phyloP scores from a whole-genome alignment of 352 stramenopile species.

The Phytopythium delawarense region DNA sequence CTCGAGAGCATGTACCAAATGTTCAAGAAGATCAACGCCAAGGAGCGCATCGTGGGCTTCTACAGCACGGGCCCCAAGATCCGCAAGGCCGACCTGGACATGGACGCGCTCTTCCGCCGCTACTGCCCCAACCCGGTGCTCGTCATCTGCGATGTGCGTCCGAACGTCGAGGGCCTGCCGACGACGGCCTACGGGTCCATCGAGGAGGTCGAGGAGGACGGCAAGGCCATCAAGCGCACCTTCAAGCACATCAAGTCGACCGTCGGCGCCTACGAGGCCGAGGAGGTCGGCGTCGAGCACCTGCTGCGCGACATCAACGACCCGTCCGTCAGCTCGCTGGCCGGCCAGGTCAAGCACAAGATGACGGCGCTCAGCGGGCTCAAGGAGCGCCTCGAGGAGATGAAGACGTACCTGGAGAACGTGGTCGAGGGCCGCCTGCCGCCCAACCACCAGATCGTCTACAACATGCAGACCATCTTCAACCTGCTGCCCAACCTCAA shows the following conservation, averaged over 20 bases:
- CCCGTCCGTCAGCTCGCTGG: constrained; percentile 97
- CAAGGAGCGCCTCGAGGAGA: constrained; percentile 95
- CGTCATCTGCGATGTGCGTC: constrained; percentile 98
- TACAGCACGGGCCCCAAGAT: constrained; percentile 98
- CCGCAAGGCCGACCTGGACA: constrained; percentile 92
- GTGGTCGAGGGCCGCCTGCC: constrained; percentile 78
- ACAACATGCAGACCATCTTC: constrained; percentile 99
- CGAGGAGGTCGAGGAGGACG: constrained; percentile 95
- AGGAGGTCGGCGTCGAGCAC: constrained; percentile 98
- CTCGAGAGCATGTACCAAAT: constrained; percentile 97
- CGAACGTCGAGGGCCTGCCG: constrained; percentile 94
- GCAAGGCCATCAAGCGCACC: constrained; percentile 94
- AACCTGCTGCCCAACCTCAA: constrained; percentile 99
- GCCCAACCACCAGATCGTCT: constrained; percentile 94
- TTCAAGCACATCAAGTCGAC: constrained; percentile 98
- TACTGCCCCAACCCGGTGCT: constrained; percentile 96
- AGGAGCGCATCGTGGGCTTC: constrained; percentile 98
- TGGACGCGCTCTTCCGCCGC: constrained; percentile 93
- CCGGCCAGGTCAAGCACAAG: constrained; percentile 98
- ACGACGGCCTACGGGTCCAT: constrained; percentile 97
- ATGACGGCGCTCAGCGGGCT: constrained; percentile 94
- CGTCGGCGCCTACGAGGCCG: constrained; percentile 94
- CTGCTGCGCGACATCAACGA: constrained; percentile 99
- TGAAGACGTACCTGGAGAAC: constrained; percentile 97
- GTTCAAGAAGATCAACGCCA: constrained; percentile 96